Evolutionary conservation across 208 protist species (phyloP).

Genomic region (Trypanosoma congolense): DNA sequence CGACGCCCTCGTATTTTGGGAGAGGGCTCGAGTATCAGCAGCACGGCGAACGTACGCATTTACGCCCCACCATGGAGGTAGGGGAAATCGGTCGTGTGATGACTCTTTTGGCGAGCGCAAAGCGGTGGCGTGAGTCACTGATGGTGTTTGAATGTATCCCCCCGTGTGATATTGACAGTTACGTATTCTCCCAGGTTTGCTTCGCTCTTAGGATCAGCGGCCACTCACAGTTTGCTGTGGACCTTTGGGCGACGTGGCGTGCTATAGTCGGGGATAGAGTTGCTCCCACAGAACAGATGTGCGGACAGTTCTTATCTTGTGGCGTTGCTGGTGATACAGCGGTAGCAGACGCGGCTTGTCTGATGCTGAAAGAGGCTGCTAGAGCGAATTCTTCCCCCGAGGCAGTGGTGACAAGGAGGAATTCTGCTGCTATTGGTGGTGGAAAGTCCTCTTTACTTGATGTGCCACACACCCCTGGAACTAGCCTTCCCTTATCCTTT

Average conservation of each 20-base stretch:
- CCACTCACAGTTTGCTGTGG: slow-evolving; percentile 27
- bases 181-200: slow-evolving; percentile 46
- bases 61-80: slow-evolving; percentile 8
- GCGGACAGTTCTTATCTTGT: slow-evolving; percentile 37
- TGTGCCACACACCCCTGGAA: slow-evolving; percentile 15
- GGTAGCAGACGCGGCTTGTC: slow-evolving; percentile 18
- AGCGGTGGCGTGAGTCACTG: slow-evolving; percentile 48
- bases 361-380: slow-evolving; percentile 18
- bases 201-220: slow-evolving; percentile 32
- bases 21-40: background rate
- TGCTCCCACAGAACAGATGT: slow-evolving; percentile 41
- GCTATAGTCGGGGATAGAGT: slow-evolving; percentile 45
- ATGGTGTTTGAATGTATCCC: slow-evolving; percentile 30
- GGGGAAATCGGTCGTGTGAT: slow-evolving; percentile 47
- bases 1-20: slow-evolving; percentile 6
- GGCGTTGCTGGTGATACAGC: slow-evolving; percentile 30
- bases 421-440: background rate
- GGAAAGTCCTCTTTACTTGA: background rate
- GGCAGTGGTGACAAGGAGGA: background rate
- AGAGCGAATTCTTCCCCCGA: background rate
- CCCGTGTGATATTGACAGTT: slow-evolving; percentile 36
- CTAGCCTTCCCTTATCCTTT: slow-evolving; percentile 35
- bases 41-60: background rate
- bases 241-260: slow-evolving; percentile 67
- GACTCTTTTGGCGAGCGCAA: slow-evolving; percentile 41